Evolutionary conservation across 768 basidiomycete genomes (phyloP).

Genomic region (Hydnum rufescens): DNA sequence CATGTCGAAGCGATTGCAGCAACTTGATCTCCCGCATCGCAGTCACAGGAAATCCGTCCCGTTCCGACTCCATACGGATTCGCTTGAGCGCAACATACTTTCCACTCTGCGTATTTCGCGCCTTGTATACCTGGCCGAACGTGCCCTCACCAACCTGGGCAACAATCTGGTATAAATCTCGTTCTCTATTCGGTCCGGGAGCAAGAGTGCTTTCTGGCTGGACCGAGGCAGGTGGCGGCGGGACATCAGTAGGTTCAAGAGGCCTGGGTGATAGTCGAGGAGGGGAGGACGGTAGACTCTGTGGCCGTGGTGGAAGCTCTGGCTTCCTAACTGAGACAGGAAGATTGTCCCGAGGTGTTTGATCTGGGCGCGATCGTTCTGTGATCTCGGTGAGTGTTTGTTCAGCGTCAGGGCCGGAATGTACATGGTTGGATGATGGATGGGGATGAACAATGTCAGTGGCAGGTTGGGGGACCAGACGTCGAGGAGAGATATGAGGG

Average conservation of each 20-base stretch:
- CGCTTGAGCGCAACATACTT: slow-evolving; percentile 78
- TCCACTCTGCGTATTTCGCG: slow-evolving; percentile 60
- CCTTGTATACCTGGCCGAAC: slow-evolving; percentile 97
- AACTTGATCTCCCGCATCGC: slow-evolving; percentile 99
- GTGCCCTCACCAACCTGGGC: slow-evolving; percentile 96
- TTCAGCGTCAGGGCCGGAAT: too few species aligned
- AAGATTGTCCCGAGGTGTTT: too few species aligned
- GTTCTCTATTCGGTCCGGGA: too few species aligned
- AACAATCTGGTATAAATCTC: slow-evolving; percentile 64
- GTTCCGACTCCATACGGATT: slow-evolving; percentile 93
- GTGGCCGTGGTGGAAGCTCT: too few species aligned
- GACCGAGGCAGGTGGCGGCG: not conserved
- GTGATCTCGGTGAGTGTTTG: too few species aligned
- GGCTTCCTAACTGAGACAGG: too few species aligned
- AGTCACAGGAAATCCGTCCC: slow-evolving; percentile 96
- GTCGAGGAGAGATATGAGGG: too few species aligned
- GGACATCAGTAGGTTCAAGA: slow-evolving; percentile 1
- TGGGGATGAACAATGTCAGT: too few species aligned
- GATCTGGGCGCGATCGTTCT: too few species aligned
- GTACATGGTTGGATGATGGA: too few species aligned
- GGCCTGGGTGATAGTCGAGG: not conserved
- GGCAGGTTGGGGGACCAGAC: too few species aligned
- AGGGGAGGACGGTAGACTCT: too few species aligned
- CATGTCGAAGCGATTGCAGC: slow-evolving; percentile 73
- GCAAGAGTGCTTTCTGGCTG: not conserved